These are phyloP conservation scores for Sinapis alba DNA, from an alignment of 441 rosid species.

Conservation along the genomic window DNA sequence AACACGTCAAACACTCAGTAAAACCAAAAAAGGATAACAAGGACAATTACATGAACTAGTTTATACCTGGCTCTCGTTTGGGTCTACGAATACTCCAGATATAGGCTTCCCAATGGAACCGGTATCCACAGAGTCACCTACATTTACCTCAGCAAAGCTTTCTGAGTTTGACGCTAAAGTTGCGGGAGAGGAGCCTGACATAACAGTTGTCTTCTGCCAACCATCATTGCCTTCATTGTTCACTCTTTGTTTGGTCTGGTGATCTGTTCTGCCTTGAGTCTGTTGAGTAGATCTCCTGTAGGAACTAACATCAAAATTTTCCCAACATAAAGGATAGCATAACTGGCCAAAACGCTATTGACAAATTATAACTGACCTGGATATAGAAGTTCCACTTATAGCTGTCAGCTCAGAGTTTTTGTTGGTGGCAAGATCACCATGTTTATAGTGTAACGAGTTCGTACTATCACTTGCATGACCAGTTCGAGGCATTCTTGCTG, in stretches of 20 bases:
- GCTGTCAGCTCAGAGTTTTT: constrained; percentile 46
- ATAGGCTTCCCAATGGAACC: constrained; percentile 44
- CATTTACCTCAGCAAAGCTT: constrained; percentile 43
- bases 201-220: constrained; percentile 52
- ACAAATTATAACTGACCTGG: constrained; percentile 63
- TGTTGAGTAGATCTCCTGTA: constrained; percentile 69
- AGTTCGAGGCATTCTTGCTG: constrained; percentile 43
- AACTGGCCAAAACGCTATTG: constrained; percentile 27
- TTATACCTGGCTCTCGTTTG: constrained; percentile 60
- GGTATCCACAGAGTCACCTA: constrained; percentile 40
- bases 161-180: constrained; percentile 44
- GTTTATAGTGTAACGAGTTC: constrained; percentile 41
- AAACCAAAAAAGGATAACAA: constrained; percentile 27
- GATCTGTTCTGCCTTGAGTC: constrained; percentile 55
- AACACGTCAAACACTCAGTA: constrained; percentile 34
- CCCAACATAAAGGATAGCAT: constrained; percentile 31
- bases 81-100: constrained; percentile 46
- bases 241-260: constrained; percentile 61
- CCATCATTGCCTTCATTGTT: constrained; percentile 59
- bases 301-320: constrained; percentile 41
- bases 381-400: constrained; percentile 17
- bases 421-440: constrained; percentile 45
- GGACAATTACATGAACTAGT: constrained; percentile 13
- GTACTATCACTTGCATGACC: constrained; percentile 38
- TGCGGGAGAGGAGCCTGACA: constrained; percentile 39